Evolutionary conservation across 2,329 filamentous ascomycete genomes (phyloP).

Genomic region (Colletotrichum kahawae): DNA sequence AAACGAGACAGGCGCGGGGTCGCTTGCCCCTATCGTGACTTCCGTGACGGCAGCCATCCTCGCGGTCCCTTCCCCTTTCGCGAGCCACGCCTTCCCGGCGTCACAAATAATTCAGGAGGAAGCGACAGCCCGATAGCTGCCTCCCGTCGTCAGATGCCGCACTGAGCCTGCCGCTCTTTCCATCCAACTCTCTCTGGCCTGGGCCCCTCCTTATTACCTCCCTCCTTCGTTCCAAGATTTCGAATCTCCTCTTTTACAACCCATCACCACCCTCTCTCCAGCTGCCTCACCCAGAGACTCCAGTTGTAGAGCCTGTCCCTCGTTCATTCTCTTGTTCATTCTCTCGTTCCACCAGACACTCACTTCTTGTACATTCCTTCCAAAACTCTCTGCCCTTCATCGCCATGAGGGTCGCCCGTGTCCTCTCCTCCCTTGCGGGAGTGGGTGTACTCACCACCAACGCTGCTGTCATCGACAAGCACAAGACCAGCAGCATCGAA

Average conservation of each 20-base stretch:
- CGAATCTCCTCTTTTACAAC: background rate
- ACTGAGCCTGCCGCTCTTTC: background rate
- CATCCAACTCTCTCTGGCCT: background rate
- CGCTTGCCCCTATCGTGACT: background rate
- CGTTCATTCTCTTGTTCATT: background rate
- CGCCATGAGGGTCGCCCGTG: constrained; percentile 12
- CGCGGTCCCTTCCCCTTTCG: background rate
- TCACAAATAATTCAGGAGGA: background rate
- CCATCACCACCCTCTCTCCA: background rate
- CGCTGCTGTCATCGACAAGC: constrained; percentile 1
- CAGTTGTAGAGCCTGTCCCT: background rate
- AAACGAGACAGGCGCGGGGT: background rate
- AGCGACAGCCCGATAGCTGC: background rate
- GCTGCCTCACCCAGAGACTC: background rate
- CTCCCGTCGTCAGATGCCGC: background rate
- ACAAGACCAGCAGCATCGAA: constrained; percentile 24
- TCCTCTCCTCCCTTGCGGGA: constrained; percentile 7
- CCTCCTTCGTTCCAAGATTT: background rate
- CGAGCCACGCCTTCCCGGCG: background rate
- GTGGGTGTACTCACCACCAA: background rate
- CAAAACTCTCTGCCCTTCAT: background rate
- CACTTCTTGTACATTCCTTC: background rate
- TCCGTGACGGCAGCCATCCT: background rate
- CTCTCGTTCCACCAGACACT: background rate
- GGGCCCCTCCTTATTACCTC: background rate